A percentile compares a stretch with the other conserved stretches of the same genome.
Evolutionary conservation across 441 rosid genomes (phyloP).

Genomic region (Gossypium laxum): DNA sequence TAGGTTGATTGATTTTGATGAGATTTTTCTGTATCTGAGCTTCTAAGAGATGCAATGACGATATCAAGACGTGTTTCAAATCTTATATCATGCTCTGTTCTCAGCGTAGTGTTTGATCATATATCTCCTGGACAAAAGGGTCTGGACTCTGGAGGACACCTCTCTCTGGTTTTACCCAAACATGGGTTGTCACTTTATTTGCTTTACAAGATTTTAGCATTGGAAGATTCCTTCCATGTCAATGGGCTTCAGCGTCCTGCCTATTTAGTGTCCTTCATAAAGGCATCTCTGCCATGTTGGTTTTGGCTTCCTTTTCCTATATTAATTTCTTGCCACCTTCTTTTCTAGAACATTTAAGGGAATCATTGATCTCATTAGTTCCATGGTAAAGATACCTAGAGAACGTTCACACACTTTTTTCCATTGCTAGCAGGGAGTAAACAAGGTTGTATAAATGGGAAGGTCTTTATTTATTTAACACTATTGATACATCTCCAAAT

Average conservation of each 20-base stretch:
- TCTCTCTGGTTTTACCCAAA: neutral
- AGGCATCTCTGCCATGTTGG: neutral
- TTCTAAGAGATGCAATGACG: neutral
- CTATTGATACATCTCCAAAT: neutral
- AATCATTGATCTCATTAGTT: neutral
- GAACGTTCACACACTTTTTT: neutral
- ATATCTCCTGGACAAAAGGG: neutral
- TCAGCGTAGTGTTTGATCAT: neutral
- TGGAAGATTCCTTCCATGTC: neutral
- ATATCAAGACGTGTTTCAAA: neutral
- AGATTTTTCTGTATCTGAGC: neutral
- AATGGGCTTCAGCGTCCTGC: neutral
- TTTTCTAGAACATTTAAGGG: neutral
- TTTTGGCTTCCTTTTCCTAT: slow-evolving; percentile 2
- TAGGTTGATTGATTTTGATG: neutral
- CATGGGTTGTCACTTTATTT: neutral
- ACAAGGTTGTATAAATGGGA: slow-evolving; percentile 2
- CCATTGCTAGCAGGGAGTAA: neutral
- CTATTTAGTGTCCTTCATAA: neutral
- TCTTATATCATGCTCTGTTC: neutral
- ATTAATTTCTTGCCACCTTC: neutral
- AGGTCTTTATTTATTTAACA: neutral
- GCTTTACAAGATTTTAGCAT: neutral
- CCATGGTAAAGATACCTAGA: neutral
- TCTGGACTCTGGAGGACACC: neutral